Evolutionary conservation across 2,329 filamentous ascomycete genomes (phyloP).

Genomic region (Venturia asperata): DNA sequence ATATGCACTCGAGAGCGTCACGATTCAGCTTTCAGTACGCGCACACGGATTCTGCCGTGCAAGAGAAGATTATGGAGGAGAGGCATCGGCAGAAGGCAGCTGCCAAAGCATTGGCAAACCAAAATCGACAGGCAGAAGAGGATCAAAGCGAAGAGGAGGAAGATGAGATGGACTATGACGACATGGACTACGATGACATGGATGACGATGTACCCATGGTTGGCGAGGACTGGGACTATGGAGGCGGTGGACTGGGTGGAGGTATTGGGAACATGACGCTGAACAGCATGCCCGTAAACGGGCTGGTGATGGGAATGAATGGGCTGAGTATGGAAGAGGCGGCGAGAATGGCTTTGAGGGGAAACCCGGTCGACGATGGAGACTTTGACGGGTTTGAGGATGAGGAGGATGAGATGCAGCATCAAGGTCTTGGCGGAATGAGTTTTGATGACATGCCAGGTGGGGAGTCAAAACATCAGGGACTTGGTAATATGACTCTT

Average conservation of each 20-base stretch:
- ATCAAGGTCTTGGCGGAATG: constrained; percentile 10
- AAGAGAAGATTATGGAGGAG: constrained; percentile 65
- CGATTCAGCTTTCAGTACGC: constrained; percentile 78
- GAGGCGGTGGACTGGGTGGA: constrained; percentile 12
- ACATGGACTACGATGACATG: constrained; percentile 28
- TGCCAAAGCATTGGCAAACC: constrained; percentile 47
- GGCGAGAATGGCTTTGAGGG: constrained; percentile 10
- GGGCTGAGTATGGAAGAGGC: background rate
- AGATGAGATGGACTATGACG: constrained; percentile 29
- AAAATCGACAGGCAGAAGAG: constrained; percentile 5
- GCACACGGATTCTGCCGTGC: constrained; percentile 55
- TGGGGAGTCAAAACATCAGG: background rate
- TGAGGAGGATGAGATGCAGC: background rate
- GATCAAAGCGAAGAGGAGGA: constrained; percentile 24
- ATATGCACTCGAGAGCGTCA: constrained; percentile 60
- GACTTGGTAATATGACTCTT: constrained; percentile 16
- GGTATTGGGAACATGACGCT: constrained; percentile 18
- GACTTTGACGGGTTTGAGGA: background rate
- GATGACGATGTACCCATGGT: constrained; percentile 18
- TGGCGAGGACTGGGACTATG: constrained; percentile 19
- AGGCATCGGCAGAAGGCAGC: constrained; percentile 60
- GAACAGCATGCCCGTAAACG: constrained; percentile 6
- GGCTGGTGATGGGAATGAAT: background rate
- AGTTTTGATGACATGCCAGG: constrained; percentile 14
- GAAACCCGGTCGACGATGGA: constrained; percentile 10